Conservation (phyloP, 352 stramenopile genomes). For the Poterioochromonas sp. region DNA sequence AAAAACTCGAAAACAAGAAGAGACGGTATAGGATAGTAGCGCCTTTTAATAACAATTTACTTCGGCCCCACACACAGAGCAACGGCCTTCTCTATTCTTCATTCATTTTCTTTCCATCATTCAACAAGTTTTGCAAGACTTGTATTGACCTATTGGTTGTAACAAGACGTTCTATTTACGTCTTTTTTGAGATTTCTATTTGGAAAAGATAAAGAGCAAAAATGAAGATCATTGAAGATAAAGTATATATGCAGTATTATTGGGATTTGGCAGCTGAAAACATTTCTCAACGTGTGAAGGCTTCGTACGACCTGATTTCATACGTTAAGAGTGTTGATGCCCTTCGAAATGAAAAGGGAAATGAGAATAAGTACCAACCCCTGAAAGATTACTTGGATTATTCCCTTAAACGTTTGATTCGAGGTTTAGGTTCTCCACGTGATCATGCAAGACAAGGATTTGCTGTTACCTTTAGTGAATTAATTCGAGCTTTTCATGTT, state of each 20-base stretch:
- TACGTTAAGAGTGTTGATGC: neutral
- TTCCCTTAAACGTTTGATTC: slow-evolving; percentile 76
- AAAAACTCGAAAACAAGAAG: too few relatives aligned
- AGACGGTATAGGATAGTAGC: too few relatives aligned
- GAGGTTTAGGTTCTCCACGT: slow-evolving; percentile 69
- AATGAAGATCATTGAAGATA: slow-evolving; percentile 2
- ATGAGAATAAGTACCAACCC: too few relatives aligned
- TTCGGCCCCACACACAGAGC: too few relatives aligned
- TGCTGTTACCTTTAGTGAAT: slow-evolving; percentile 51
- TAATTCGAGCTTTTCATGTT: slow-evolving; percentile 43
- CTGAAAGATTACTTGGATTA: slow-evolving; percentile 56
- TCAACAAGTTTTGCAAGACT: too few relatives aligned
- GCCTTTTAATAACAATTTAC: too few relatives aligned
- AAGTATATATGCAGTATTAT: slow-evolving; percentile 10
- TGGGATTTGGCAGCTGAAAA: slow-evolving; percentile 4
- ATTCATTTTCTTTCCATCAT: too few relatives aligned
- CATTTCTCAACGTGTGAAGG: neutral
- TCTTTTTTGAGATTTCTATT: too few relatives aligned
- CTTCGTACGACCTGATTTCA: neutral
- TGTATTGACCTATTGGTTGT: too few relatives aligned
- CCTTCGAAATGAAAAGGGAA: neutral
- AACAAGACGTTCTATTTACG: too few relatives aligned
- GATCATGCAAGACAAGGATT: slow-evolving; percentile 76
- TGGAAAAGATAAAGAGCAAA: neutral
- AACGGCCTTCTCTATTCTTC: too few relatives aligned